phyloP scores from a whole-genome alignment of 805 yeast species.

The Tetrapisispora namnaoensis region DNA sequence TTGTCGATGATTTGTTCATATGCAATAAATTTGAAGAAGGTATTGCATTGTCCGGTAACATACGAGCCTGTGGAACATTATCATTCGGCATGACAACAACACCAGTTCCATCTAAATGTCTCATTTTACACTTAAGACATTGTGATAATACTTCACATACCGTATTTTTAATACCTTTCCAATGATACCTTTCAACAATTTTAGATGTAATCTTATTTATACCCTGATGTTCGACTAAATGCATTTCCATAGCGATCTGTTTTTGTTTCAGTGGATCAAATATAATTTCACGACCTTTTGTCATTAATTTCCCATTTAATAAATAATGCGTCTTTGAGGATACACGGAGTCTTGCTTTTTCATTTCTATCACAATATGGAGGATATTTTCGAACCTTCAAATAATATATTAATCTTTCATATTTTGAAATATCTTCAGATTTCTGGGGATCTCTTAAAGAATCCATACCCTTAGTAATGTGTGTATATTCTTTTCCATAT shows the following conservation, averaged over 20 bases:
- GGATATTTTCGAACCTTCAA: constrained; percentile 83
- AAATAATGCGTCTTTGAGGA: constrained; percentile 69
- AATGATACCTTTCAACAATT: constrained; percentile 73
- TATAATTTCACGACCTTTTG: constrained; percentile 77
- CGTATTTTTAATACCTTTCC: constrained; percentile 86
- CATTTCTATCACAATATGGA: constrained; percentile 67
- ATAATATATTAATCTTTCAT: constrained; percentile 69
- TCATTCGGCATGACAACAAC: constrained; percentile 20
- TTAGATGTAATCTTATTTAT: constrained; percentile 77
- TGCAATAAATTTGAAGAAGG: neutral
- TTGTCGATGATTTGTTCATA: neutral
- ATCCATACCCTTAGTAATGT: constrained; percentile 29
- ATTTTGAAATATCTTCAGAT: constrained; percentile 34
- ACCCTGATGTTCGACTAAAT: constrained; percentile 67
- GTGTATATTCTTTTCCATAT: constrained; percentile 71
- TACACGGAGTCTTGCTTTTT: constrained; percentile 71
- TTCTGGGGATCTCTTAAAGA: constrained; percentile 21
- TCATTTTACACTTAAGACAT: constrained; percentile 65
- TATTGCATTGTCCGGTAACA: constrained; percentile 12
- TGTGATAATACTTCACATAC: constrained; percentile 68
- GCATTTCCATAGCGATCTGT: constrained; percentile 63
- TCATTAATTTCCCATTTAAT: constrained; percentile 59
- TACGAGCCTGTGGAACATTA: constrained; percentile 19
- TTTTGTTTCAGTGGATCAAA: constrained; percentile 65
- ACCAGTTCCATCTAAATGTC: constrained; percentile 27